A percentile compares a stretch with the other conserved stretches of the same genome.
Conservation (phyloP, 2,329 filamentous ascomycete genomes). For the Aspergillus jensenii region DNA sequence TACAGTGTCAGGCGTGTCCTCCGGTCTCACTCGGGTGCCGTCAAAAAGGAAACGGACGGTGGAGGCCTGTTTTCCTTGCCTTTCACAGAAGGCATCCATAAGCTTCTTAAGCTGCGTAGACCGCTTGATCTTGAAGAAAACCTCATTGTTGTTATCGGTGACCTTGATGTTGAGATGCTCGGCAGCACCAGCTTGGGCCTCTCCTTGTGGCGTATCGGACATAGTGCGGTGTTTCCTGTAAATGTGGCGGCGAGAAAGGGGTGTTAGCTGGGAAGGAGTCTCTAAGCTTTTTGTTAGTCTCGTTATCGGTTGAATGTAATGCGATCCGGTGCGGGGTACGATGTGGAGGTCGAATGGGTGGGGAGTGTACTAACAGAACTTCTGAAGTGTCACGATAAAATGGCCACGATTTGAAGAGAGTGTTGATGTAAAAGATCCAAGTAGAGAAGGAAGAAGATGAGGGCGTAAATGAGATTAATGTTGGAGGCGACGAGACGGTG, state of each 20-base stretch:
- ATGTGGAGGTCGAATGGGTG: not conserved
- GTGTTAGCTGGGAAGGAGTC: not conserved
- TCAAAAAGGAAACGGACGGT: constrained; percentile 96
- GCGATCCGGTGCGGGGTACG: constrained; percentile 10
- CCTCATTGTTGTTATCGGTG: constrained; percentile 98
- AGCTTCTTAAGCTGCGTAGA: constrained; percentile 94
- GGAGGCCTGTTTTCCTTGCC: constrained; percentile 81
- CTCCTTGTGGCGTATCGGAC: constrained; percentile 32
- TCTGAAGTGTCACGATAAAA: not conserved
- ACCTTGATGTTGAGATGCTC: constrained; percentile 99
- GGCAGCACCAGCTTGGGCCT: constrained; percentile 42
- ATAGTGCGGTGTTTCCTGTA: constrained; percentile 15
- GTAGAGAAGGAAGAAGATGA: constrained; percentile 15
- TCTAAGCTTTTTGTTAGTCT: not conserved
- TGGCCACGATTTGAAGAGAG: not conserved
- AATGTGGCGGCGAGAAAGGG: not conserved
- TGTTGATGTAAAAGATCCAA: not conserved
- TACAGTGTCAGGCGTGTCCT: constrained; percentile 89
- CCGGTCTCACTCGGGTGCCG: constrained; percentile 84
- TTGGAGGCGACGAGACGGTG: constrained; percentile 18
- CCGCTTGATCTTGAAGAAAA: constrained; percentile 99
- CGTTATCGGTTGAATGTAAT: not conserved
- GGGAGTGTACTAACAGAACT: constrained; percentile 1
- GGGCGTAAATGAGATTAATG: constrained; percentile 7
- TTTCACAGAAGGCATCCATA: constrained; percentile 97